Evolutionary conservation across 179 eudicot genomes (phyloP).

Genomic region (Sideroxylon spinosum): DNA sequence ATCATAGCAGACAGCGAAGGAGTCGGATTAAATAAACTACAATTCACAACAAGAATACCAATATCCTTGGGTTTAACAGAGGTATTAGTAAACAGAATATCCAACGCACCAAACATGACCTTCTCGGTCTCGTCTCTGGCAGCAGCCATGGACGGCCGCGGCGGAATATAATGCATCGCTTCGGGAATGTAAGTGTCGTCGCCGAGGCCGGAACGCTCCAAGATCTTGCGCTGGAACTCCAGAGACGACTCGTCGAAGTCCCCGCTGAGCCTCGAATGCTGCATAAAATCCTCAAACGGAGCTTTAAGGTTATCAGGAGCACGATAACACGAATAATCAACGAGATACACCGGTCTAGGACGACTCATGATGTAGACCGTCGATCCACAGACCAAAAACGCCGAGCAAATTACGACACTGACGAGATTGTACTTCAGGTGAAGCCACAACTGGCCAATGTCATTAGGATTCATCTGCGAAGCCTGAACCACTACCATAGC

Average conservation of each 20-base stretch:
- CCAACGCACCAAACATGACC: constrained; percentile 70
- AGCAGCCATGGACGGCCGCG: constrained; percentile 65
- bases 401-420: constrained; percentile 39
- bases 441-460: constrained; percentile 55
- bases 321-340: constrained; percentile 59
- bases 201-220: constrained; percentile 77
- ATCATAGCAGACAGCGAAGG: constrained; percentile 83
- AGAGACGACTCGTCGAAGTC: constrained; percentile 67
- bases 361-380: constrained; percentile 68
- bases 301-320: constrained; percentile 54
- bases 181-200: constrained; percentile 69
- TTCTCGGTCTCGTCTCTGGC: constrained; percentile 68
- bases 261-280: constrained; percentile 54
- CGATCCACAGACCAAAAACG: constrained; percentile 52
- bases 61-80: constrained; percentile 52
- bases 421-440: constrained; percentile 64
- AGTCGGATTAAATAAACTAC: constrained; percentile 73
- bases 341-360: constrained; percentile 55
- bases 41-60: constrained; percentile 71
- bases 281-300: constrained; percentile 34
- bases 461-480: constrained; percentile 62
- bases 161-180: constrained; percentile 65
- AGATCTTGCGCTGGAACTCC: constrained; percentile 72
- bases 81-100: constrained; percentile 48
- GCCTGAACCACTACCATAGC: constrained; percentile 35